Percentiles rank a stretch among this genome's conserved stretches.
These are phyloP conservation scores for Uronychia binucleata DNA, from an alignment of 73 alveolate genomes.

Conservation along the genomic window DNA sequence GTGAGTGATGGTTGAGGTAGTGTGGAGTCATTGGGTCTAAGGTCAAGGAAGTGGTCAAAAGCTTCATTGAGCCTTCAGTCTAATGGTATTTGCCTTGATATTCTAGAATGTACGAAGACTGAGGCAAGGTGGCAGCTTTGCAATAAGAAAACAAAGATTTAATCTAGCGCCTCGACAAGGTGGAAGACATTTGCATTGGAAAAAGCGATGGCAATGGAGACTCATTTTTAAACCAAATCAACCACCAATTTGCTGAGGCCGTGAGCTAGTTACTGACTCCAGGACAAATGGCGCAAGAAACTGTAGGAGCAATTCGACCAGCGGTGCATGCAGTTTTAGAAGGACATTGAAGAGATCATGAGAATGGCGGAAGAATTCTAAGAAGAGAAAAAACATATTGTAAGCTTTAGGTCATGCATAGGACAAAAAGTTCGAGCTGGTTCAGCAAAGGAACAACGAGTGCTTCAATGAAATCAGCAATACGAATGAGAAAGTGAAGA, in stretches of 20 bases:
- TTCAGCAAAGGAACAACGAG: neutral
- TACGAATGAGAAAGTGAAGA: neutral
- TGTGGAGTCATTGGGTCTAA: neutral
- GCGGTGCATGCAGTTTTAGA: neutral
- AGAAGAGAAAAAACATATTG: neutral
- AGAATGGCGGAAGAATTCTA: neutral
- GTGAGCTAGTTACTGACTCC: neutral
- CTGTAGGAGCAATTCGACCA: neutral
- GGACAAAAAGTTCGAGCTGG: neutral
- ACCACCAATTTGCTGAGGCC: neutral
- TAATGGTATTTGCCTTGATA: neutral
- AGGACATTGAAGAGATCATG: neutral
- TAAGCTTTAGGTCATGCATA: neutral
- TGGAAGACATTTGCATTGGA: neutral
- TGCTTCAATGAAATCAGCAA: neutral
- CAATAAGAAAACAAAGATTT: neutral
- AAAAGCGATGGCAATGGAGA: neutral
- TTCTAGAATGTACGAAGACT: neutral
- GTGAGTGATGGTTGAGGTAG: slow-evolving; percentile 3
- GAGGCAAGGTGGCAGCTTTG: neutral
- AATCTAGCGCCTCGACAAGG: neutral
- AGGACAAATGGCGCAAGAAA: neutral
- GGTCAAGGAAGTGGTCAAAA: neutral
- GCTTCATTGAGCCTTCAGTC: neutral
- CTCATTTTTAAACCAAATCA: neutral